Evolutionary conservation across 1,139 yeast species (phyloP).

Genomic region (Saccharomycopsis hybrid): DNA sequence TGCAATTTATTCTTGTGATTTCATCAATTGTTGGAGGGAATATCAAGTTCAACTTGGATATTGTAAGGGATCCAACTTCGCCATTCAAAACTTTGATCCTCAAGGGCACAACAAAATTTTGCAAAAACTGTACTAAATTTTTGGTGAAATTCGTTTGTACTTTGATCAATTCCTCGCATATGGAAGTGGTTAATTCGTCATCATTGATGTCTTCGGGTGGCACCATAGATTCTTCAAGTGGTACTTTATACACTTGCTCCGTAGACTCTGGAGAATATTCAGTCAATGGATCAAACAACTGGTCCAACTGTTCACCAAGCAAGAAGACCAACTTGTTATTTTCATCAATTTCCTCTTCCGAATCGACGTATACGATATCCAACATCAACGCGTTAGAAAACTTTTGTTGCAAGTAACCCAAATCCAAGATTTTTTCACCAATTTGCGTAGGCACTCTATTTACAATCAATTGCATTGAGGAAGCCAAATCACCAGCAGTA

Average conservation of each 20-base stretch:
- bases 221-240: slow-evolving; percentile 27
- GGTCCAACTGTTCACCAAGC: slow-evolving; percentile 81
- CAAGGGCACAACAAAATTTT: slow-evolving; percentile 71
- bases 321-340: slow-evolving; percentile 70
- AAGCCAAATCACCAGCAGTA: slow-evolving; percentile 69
- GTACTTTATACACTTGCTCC: slow-evolving; percentile 57
- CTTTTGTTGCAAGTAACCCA: slow-evolving; percentile 60
- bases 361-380: slow-evolving; percentile 69
- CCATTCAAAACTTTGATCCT: slow-evolving; percentile 62
- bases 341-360: slow-evolving; percentile 44
- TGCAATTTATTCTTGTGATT: slow-evolving; percentile 80
- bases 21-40: slow-evolving; percentile 97
- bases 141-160: slow-evolving; percentile 72
- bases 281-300: slow-evolving; percentile 77
- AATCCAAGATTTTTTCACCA: slow-evolving; percentile 42
- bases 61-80: slow-evolving; percentile 42
- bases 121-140: slow-evolving; percentile 65
- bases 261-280: slow-evolving; percentile 91
- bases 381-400: slow-evolving; percentile 48
- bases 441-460: slow-evolving; percentile 47
- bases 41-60: slow-evolving; percentile 61
- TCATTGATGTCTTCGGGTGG: slow-evolving; percentile 24
- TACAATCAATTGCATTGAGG: slow-evolving; percentile 46
- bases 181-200: slow-evolving; percentile 35
- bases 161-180: slow-evolving; percentile 59